Conservation (phyloP, 768 basidiomycete genomes). For the Podaxis rugospora region DNA sequence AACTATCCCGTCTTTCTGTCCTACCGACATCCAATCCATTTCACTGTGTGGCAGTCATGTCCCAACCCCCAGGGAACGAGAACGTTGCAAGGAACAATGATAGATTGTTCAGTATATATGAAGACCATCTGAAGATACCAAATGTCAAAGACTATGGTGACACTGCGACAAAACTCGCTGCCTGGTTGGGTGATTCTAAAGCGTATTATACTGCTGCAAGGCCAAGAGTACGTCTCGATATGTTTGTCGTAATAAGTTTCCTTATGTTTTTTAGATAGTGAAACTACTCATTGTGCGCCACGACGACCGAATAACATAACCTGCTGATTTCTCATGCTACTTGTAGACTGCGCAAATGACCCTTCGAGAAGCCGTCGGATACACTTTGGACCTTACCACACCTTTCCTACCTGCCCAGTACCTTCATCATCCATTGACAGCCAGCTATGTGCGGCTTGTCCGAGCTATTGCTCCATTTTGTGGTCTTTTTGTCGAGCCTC, state of each 20-base stretch:
- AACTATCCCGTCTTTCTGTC: background rate
- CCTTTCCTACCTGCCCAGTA: slow-evolving; percentile 28
- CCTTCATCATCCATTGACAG: slow-evolving; percentile 26
- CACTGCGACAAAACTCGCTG: slow-evolving; percentile 32
- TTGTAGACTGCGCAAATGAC: slow-evolving; percentile 34
- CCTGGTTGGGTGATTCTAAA: slow-evolving; percentile 42
- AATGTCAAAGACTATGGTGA: slow-evolving; percentile 20
- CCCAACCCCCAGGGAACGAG: background rate
- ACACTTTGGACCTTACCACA: slow-evolving; percentile 14
- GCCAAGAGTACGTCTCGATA: slow-evolving; percentile 35
- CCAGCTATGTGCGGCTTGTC: slow-evolving; percentile 31
- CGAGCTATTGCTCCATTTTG: slow-evolving; percentile 24
- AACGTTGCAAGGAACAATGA: slow-evolving; percentile 27
- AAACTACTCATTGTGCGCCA: slow-evolving; percentile 39
- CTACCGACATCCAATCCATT: background rate
- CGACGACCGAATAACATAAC: background rate
- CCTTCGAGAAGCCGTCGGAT: slow-evolving; percentile 25
- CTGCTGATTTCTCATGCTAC: background rate
- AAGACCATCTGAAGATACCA: slow-evolving; percentile 28
- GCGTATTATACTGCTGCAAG: slow-evolving; percentile 51
- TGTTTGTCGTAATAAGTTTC: background rate
- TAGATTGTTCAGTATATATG: slow-evolving; percentile 32
- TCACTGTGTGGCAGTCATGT: background rate
- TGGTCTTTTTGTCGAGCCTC: slow-evolving; percentile 29
- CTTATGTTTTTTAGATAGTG: slow-evolving; percentile 36